phyloP scores from a whole-genome alignment of 768 basidiomycete species.

The Pleurotus platypus region DNA sequence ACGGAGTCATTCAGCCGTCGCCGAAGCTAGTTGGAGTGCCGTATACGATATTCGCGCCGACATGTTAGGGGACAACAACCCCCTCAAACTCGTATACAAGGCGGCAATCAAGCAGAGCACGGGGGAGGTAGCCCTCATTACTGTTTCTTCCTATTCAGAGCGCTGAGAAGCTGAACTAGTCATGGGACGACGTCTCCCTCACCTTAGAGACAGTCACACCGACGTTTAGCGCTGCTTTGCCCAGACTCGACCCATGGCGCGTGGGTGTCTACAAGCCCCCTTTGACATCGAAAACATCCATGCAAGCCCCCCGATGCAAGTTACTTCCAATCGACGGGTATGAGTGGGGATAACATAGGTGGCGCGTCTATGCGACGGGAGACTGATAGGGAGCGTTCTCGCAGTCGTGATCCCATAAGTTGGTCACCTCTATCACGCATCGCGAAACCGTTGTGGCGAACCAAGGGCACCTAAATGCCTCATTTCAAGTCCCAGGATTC shows the following conservation, averaged over 20 bases:
- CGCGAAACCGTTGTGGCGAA: neutral
- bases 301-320: too few species aligned
- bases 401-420: too few species aligned
- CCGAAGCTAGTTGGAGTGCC: slow-evolving; percentile 30
- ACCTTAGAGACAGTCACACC: slow-evolving; percentile 20
- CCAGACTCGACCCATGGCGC: slow-evolving; percentile 5
- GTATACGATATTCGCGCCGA: slow-evolving; percentile 37
- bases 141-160: neutral
- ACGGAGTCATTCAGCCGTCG: neutral
- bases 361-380: neutral
- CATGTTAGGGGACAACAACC: slow-evolving; percentile 27
- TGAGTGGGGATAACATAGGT: neutral
- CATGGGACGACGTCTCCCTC: slow-evolving; percentile 17
- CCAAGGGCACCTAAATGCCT: slow-evolving; percentile 31
- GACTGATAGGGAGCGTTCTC: too few species aligned
- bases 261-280: too few species aligned
- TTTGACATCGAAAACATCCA: too few species aligned
- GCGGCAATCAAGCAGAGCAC: slow-evolving; percentile 34
- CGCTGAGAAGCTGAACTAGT: slow-evolving; percentile 5
- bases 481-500: slow-evolving; percentile 36
- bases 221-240: slow-evolving; percentile 15
- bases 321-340: neutral
- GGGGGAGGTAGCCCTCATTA: slow-evolving; percentile 27
- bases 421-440: neutral
- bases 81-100: slow-evolving; percentile 33